phyloP scores from a whole-genome alignment of 2,329 filamentous ascomycete genomes.

The Hypoxylon sp. region DNA sequence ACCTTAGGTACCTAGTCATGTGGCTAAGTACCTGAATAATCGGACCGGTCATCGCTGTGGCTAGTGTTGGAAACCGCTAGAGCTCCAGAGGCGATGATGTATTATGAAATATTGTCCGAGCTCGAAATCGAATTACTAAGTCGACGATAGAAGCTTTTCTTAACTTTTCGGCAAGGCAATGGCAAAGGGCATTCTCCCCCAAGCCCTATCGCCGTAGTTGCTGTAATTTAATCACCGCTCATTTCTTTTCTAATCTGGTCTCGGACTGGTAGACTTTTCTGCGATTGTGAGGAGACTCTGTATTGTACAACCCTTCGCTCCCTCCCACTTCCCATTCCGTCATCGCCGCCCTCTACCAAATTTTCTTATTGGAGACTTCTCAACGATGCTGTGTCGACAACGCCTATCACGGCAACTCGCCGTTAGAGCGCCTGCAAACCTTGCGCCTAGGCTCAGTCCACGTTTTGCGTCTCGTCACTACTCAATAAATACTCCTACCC shows the following conservation, averaged over 20 bases:
- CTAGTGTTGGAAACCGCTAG: constrained; percentile 16
- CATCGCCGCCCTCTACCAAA: constrained; percentile 40
- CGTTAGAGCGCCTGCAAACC: constrained; percentile 45
- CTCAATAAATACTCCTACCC: constrained; percentile 46
- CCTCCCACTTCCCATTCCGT: constrained; percentile 25
- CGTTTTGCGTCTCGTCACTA: constrained; percentile 46
- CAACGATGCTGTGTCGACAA: constrained; percentile 55
- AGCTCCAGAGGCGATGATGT: constrained; percentile 45
- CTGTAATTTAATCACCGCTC: constrained; percentile 28
- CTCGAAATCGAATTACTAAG: constrained; percentile 44
- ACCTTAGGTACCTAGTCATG: too few relatives aligned
- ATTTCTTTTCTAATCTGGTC: constrained; percentile 11
- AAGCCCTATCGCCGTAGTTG: constrained; percentile 19
- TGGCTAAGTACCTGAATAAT: neutral
- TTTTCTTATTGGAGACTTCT: constrained; percentile 26
- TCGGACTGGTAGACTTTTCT: constrained; percentile 12
- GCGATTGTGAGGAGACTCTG: constrained; percentile 3
- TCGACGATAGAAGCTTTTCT: constrained; percentile 39
- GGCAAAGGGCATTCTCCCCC: constrained; percentile 44
- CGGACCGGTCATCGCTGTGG: constrained; percentile 28
- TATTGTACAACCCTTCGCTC: constrained; percentile 11
- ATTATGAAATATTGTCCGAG: constrained; percentile 43
- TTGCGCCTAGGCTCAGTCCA: constrained; percentile 45
- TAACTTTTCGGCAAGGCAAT: constrained; percentile 26
- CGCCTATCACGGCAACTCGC: constrained; percentile 52